A percentile compares a stretch with the other conserved stretches of the same genome.
Conservation (phyloP, 1,284 basidiomycete genomes). For the Naganishia liquefaciens region DNA sequence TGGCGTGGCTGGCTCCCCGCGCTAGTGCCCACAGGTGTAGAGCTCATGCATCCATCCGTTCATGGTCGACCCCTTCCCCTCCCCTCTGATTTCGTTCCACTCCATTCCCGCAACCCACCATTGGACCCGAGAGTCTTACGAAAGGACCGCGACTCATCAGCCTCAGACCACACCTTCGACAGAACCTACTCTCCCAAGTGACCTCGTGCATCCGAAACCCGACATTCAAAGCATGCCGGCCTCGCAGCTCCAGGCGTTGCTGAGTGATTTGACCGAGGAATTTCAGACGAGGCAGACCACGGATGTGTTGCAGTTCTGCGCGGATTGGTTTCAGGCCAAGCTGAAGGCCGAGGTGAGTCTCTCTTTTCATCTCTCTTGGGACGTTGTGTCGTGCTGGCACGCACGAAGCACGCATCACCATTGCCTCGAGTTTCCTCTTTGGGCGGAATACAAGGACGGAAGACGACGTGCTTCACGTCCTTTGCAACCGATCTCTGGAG, state of each 20-base stretch:
- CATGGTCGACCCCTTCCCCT: too few relatives aligned
- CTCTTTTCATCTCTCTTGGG: neutral
- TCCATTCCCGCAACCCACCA: neutral
- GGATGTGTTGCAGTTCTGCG: constrained; percentile 42
- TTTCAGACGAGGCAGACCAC: constrained; percentile 20
- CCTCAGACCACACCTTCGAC: neutral
- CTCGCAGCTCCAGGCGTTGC: constrained; percentile 15
- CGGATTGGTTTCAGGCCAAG: constrained; percentile 84
- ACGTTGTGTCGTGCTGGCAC: neutral
- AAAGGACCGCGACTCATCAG: neutral
- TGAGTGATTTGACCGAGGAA: constrained; percentile 29
- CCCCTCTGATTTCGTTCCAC: neutral
- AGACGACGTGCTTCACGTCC: too few relatives aligned
- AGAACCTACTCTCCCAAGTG: neutral
- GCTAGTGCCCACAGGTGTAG: too few relatives aligned
- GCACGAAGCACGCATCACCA: too few relatives aligned
- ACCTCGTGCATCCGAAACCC: neutral
- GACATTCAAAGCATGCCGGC: constrained; percentile 20
- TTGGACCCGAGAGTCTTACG: too few relatives aligned
- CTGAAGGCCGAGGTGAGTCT: constrained; percentile 47
- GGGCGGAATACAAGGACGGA: too few relatives aligned
- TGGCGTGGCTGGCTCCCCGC: too few relatives aligned
- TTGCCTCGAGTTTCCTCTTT: too few relatives aligned
- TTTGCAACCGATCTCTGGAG: too few relatives aligned
- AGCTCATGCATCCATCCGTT: too few relatives aligned